Percentiles rank a stretch among this genome's conserved stretches.
Evolutionary conservation across 1,284 basidiomycete species (phyloP).

Genomic region (Trametes sp.): DNA sequence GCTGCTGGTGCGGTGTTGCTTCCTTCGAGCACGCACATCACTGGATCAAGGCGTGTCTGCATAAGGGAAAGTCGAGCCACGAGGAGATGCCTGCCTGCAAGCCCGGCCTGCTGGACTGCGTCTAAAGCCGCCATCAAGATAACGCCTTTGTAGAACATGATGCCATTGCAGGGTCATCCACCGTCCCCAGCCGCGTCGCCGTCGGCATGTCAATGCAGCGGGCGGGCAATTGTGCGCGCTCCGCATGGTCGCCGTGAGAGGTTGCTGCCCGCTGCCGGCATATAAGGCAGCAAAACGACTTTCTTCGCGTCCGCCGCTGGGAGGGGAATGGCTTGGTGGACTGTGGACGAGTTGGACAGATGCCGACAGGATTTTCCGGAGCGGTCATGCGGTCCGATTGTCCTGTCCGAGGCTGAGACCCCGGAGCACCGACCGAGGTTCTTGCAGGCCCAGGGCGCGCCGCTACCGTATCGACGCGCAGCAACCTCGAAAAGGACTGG

Average conservation of each 20-base stretch:
- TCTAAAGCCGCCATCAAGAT: constrained; percentile 29
- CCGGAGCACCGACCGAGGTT: constrained; percentile 8
- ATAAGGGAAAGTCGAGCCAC: constrained; percentile 17
- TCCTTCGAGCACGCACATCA: constrained; percentile 25
- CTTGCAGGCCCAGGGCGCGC: constrained; percentile 5
- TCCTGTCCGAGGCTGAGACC: constrained; percentile 4
- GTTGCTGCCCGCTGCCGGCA: neutral
- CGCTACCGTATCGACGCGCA: no score
- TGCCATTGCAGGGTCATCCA: constrained; percentile 7
- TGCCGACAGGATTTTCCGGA: constrained; percentile 22
- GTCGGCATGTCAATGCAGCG: constrained; percentile 11
- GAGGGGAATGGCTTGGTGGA: neutral
- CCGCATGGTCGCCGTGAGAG: neutral
- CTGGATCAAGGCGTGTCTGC: constrained; percentile 21
- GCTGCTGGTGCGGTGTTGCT: constrained; percentile 24
- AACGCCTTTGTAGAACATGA: constrained; percentile 18
- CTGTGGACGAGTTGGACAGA: constrained; percentile 14
- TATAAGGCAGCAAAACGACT: neutral
- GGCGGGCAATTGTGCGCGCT: neutral
- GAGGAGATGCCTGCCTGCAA: constrained; percentile 12
- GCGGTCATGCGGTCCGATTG: constrained; percentile 15
- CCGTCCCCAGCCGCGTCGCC: neutral
- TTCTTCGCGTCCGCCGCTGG: neutral
- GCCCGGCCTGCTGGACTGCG: constrained; percentile 1
- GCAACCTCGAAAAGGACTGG: constrained; percentile 4